A percentile compares a stretch with the other conserved stretches of the same genome.
Evolutionary conservation across 2,329 filamentous ascomycete species (phyloP).

Genomic region (Kalmusia sp.): DNA sequence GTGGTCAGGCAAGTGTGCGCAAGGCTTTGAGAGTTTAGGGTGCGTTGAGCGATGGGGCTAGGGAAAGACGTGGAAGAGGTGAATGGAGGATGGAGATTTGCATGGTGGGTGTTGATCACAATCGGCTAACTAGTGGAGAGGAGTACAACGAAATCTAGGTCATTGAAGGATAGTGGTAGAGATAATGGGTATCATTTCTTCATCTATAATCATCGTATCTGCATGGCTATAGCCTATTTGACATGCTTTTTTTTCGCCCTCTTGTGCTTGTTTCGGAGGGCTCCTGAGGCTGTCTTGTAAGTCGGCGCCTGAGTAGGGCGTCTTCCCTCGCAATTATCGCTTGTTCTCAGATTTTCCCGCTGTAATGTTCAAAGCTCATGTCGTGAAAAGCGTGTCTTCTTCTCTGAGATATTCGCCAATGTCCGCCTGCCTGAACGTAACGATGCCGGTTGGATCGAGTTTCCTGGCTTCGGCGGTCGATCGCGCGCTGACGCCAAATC

Average conservation of each 20-base stretch:
- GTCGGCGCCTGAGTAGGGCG: not conserved
- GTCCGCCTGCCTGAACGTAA: constrained; percentile 90
- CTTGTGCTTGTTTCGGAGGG: not conserved
- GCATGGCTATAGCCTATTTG: not conserved
- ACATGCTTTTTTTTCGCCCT: not conserved
- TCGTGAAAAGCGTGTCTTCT: constrained; percentile 70
- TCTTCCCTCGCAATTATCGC: not conserved
- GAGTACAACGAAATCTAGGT: no score
- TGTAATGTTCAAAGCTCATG: constrained; percentile 35
- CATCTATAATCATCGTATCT: not conserved
- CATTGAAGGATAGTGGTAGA: not conserved
- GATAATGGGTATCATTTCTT: constrained; percentile 9
- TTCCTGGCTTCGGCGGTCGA: constrained; percentile 83
- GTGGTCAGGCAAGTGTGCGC: no score
- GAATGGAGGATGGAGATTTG: no score
- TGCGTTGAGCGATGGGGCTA: no score
- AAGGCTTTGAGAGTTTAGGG: no score
- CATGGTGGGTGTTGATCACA: no score
- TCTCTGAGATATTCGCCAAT: constrained; percentile 94
- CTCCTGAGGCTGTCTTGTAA: not conserved
- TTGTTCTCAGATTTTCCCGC: not conserved
- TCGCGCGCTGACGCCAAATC: constrained; percentile 90
- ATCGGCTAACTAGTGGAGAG: no score
- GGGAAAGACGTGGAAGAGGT: no score
- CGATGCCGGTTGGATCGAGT: constrained; percentile 88